Evolutionary conservation across 2,329 filamentous ascomycete genomes (phyloP), one percentile per base, ranked within the genome.

Genomic region (Fusarium pseudocircinatum): DNA sequence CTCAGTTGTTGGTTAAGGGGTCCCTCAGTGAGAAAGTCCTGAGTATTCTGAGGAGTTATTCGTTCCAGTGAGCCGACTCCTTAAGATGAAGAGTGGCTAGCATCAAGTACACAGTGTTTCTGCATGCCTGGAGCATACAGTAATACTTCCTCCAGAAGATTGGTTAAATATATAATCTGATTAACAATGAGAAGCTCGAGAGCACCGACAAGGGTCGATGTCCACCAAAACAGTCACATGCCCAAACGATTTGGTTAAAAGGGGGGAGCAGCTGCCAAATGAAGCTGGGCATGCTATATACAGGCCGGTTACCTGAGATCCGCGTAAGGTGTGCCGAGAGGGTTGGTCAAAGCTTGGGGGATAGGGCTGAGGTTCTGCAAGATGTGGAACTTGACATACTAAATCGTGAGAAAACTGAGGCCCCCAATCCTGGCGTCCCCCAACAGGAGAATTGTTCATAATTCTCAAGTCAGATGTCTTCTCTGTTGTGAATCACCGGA

Each of bases 261-360:
- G 11, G 22, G 14, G 22, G 14, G 22, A 6, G 13, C 22, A 42
- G 14, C 40, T n/a, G 14, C 40, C 14, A 42, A 22, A 42, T 42
- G 40, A 42, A 15, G 40, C 40, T 42, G 22, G 40, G 40, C 40
- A 10, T 6, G 9, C 11, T 42, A 42, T n/a, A 42, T 42, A 42
- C 11, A n/a, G 40, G 1, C 22, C 22, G 0, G 11, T 2, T 0
- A n/a, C 40, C 2, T 42, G 40, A n/a, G 40, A n/a, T 42, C 40
- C 22, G 9, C 6, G 40, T 6, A 16, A n/a, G 22, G 14, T 42
- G 22, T 42, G 22, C 22, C 22, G 22, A 42, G 40, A n/a, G 40
- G 14, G 14, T n/a, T n/a, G 8, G 8, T n/a, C 6, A 42, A 6
- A 22, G 39, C 1, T 42, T 16, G 13, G 39, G 39, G 7, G 13